Evolutionary conservation across 192 early-diverging fungal genomes (phyloP), one percentile per base, ranked within the genome.

Genomic region (Jimgerdemannia lactiflua): DNA sequence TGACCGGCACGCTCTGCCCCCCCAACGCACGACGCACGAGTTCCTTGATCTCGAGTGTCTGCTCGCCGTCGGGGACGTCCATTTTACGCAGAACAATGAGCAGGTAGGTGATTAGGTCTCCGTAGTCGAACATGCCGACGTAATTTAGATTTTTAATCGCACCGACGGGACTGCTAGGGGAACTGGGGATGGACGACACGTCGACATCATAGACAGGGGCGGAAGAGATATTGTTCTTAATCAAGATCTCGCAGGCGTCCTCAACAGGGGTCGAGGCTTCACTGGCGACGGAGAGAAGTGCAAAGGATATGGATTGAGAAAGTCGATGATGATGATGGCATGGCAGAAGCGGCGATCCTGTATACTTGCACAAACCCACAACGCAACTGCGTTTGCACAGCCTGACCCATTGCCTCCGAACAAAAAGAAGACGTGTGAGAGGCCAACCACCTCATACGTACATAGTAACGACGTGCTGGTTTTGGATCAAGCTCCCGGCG

Each of bases 61-160:
- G 89, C 44, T 82, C 74, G 40, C 82, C 80, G 42, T 77, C 79
- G 19, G 65, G 63, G 18, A 71, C 75, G 40, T 82, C 70, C 39
- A 71, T 39, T 39, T 64, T 43, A 54, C 87, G 83, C n/a, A 93
- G 77, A 7, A 89, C 78, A 42, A 92, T 71, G 67, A 96, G 76
- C 3, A 96, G 77, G 80, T 92, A 96, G 0, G 93, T 84, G 73
- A 93, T 92, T 67, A 94, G 78, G 71, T 96, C 95, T 70, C 90
- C 92, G 76, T 92, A 91, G 75, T 96, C 95, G 83, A 96, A 94
- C 92, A 96, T 94, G 44, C 95, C 95, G 18, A 92, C 85, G 78
- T 89, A 96, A 18, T 83, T 80, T 17, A 85, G 87, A 42, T 74
- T 83, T 39, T 29, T 29, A 29, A 29, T 29, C 29, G 65, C 43